phyloP scores from a whole-genome alignment of 306 rosid genomes.

The Luffa acutangula region DNA sequence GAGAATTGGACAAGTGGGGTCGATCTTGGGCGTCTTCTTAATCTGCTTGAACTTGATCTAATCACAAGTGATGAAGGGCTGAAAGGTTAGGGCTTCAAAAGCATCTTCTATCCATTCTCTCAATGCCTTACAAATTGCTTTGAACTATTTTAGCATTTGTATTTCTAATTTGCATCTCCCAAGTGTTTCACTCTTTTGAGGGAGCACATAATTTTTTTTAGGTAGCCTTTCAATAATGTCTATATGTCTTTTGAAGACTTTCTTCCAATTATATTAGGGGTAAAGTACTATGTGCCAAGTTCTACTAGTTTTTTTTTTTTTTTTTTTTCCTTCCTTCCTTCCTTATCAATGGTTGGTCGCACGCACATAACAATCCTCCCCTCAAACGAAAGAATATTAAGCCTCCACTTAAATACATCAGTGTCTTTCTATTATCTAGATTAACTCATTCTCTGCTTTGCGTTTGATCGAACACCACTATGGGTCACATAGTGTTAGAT shows the following conservation, averaged over 20 bases:
- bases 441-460: not conserved
- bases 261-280: not conserved
- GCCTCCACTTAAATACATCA: not conserved
- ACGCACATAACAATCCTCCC: not conserved
- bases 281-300: not conserved
- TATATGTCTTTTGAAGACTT: not conserved
- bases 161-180: not conserved
- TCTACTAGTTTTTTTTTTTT: not conserved
- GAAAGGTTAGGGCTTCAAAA: slow-evolving; percentile 46
- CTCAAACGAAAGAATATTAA: not conserved
- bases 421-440: not conserved
- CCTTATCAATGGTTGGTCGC: not conserved
- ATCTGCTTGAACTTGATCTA: slow-evolving; percentile 90
- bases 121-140: not conserved
- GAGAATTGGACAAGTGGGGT: slow-evolving; percentile 99
- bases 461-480: not conserved
- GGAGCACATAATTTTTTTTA: not conserved
- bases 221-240: not conserved
- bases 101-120: not conserved
- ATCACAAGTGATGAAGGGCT: slow-evolving; percentile 86
- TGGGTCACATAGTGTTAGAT: not conserved
- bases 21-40: slow-evolving; percentile 93
- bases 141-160: not conserved
- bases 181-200: not conserved
- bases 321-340: not conserved